Base-by-base conservation (phyloP, 257 asterid genomes). In the Capsicum baccatum region DNA sequence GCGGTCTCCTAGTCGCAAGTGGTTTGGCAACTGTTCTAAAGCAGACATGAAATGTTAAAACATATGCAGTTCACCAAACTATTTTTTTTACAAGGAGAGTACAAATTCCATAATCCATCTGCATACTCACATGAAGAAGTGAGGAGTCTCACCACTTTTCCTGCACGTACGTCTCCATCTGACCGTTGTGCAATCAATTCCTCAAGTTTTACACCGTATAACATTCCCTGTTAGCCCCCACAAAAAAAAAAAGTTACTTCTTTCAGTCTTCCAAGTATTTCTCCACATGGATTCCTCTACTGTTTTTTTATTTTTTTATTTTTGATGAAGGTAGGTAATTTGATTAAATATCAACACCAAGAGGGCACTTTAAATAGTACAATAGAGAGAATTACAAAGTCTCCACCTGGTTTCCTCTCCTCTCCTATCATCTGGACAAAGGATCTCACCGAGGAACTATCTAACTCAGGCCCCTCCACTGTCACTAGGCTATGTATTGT, bases 1-100 rank as follows among this genome's bases (percentile, higher is more conserved):
- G 8, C 16, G 3, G 16, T 42, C 16, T 17, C 79, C 56, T 42
- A 39, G 15, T 42, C 16, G 9, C 21, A 42, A 70, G 9, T 33
- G 56, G 15, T 42, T 42, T 0, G 2, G 79, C 52, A 70, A 42
- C 79, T 17, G 56, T 70, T 70, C 55, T 6, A 16, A 70, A 70
- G 56, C 79, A 70, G 79, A 55, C 79, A 44, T 42, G 79, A 70
- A 70, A 9, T 42, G 79, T 70, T 42, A 44, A 42, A 17, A 17
- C 56, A 39, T 39, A 9, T 42, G 16, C 52, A 8, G 15, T 42
- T 8, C 15, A 16, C 79, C 76, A 68, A 37, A 68, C 13, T 39
- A 39, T 62, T 21, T 21, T 14, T 17, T 59, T 59, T 59, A 17
- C 17, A 59, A 59, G 33, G 66, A 17, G 66, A 3, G 54, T 67